Percentiles rank a stretch among this genome's conserved stretches.
phyloP scores from a whole-genome alignment of 1,139 yeast species.

The Scheffersomyces illinoinensis region DNA sequence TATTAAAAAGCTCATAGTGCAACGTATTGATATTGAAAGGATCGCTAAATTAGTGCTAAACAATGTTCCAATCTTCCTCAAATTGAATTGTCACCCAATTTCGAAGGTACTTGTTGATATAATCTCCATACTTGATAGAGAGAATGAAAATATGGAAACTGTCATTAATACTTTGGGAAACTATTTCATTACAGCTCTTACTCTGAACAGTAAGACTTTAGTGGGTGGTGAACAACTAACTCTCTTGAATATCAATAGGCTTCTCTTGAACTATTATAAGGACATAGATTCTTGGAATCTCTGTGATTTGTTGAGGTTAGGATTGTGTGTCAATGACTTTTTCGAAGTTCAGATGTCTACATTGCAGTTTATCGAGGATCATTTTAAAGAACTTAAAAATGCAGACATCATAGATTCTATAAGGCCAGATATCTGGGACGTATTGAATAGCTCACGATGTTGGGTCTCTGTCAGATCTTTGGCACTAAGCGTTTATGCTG shows the following conservation, averaged over 20 bases:
- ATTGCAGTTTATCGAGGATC: constrained; percentile 26
- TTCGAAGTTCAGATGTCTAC: constrained; percentile 54
- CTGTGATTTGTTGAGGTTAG: constrained; percentile 24
- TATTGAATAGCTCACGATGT: constrained; percentile 23
- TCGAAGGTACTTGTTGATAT: constrained; percentile 38
- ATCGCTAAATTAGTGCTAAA: background rate
- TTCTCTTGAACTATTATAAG: constrained; percentile 22
- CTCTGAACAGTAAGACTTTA: background rate
- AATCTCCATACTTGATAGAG: constrained; percentile 1
- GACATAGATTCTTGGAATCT: constrained; percentile 16
- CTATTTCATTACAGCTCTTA: constrained; percentile 21
- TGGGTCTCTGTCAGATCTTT: constrained; percentile 48
- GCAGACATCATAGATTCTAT: constrained; percentile 3
- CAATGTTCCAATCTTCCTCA: background rate
- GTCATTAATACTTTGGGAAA: constrained; percentile 14
- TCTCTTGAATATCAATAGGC: constrained; percentile 27
- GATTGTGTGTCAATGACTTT: constrained; percentile 33
- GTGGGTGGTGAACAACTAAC: constrained; percentile 47
- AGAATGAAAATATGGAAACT: background rate
- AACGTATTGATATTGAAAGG: background rate
- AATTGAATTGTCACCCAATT: constrained; percentile 13
- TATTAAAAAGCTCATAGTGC: background rate
- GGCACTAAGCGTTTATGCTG: constrained; percentile 38
- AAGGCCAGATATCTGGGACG: constrained; percentile 15
- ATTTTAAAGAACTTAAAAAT: constrained; percentile 13